Base-by-base conservation (phyloP, 768 basidiomycete genomes). In the Mycena sanguinolenta region DNA sequence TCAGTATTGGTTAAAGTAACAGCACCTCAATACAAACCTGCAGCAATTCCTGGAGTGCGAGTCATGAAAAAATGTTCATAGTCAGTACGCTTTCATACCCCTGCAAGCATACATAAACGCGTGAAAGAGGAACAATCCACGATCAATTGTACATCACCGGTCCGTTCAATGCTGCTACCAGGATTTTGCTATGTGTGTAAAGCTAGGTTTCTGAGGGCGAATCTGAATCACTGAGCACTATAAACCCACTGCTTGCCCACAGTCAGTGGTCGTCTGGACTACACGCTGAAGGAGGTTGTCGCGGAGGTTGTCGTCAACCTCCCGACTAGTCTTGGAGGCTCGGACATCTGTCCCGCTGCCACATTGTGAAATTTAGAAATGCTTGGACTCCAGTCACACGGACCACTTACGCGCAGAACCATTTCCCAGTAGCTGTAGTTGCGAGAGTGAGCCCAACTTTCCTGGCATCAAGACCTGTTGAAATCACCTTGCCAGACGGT, bases 131-230 rank as follows among this genome's bases (percentile, higher is more conserved):
- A 17, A 13, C 16, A 19, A 19, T 7, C 34, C 4, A 57, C 6
- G 21, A 27, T 14, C 5, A 9, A 64, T 68, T n/a, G 10, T 59
- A 69, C 72, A 94, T 89, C 6, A 91, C 92, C 21, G 92, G 92
- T 0, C 92, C 92, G 71, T 94, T 92, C 25, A 93, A 72, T 2
- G 90, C 92, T 16, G 91, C 91, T 16, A 93, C 87, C 21, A 93
- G 82, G 19, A 93, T 81, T 77, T 94, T 94, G 64, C 83, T 84
- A 74, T 94, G 92, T 0, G 86, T 85, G 71, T 90, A 90, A n/a
- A 93, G 79, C 92, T 93, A 46, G 14, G 65, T 23, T 62, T 46
- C 12, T 58, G 19, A 23, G 44, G 30, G 17, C 32, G 13, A 32
- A 17, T 14, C 9, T 13, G 44, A 27, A 55, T 7, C 36, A 19